These are phyloP conservation scores for Daedalea quercina DNA, from an alignment of 768 basidiomycete species.

Conservation along the genomic window DNA sequence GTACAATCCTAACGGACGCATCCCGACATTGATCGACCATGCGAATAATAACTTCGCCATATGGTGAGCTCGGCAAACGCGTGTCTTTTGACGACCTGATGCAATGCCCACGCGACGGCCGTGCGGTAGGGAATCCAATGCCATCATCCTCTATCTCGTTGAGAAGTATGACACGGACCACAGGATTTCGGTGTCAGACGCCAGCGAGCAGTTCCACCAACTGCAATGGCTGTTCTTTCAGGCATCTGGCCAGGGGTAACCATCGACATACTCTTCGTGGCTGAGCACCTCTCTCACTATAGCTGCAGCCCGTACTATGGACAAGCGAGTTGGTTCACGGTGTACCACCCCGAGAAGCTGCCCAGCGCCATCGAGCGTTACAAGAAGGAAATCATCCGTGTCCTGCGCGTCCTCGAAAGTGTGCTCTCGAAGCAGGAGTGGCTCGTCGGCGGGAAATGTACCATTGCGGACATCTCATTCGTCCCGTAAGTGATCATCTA, in stretches of 20 bases:
- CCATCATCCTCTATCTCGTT: constrained; percentile 32
- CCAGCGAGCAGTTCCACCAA: constrained; percentile 6
- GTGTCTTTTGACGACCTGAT: not conserved
- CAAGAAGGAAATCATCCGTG: constrained; percentile 17
- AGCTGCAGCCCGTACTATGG: constrained; percentile 12
- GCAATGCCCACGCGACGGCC: not conserved
- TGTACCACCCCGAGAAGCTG: constrained; percentile 8
- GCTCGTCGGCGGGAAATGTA: constrained; percentile 13
- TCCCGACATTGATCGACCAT: constrained; percentile 59
- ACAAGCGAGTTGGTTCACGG: constrained; percentile 11
- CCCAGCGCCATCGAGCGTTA: constrained; percentile 17
- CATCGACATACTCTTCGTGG: not conserved
- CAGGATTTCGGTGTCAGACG: constrained; percentile 16
- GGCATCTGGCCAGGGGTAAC: constrained; percentile 13
- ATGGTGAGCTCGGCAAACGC: constrained; percentile 8
- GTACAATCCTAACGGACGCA: constrained; percentile 64
- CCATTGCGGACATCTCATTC: constrained; percentile 15
- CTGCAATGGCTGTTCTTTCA: constrained; percentile 35
- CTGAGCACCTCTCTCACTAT: not conserved
- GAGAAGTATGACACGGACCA: constrained; percentile 33
- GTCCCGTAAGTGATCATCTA: constrained; percentile 1
- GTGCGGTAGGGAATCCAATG: constrained; percentile 20
- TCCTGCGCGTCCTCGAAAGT: constrained; percentile 15
- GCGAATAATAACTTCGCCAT: constrained; percentile 52
- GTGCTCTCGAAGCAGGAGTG: constrained; percentile 16